A percentile compares a stretch with the other conserved stretches of the same genome.
phyloP scores from a whole-genome alignment of 192 early-diverging fungal species.

The Chytriomyces sp. region DNA sequence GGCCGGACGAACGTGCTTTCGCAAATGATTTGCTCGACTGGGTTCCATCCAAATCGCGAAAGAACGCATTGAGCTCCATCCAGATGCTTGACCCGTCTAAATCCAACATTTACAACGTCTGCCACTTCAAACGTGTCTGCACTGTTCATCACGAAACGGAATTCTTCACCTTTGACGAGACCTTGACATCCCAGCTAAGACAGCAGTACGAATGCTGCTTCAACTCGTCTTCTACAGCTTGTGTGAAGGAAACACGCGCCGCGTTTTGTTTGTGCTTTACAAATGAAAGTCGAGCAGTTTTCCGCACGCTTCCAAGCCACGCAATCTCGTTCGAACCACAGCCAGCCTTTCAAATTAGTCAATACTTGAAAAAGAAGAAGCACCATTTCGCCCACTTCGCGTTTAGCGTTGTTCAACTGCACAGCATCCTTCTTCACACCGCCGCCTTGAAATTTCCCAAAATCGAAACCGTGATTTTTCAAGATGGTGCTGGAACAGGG shows the following conservation, averaged over 20 bases:
- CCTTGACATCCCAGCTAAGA: not conserved
- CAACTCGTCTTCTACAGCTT: not conserved
- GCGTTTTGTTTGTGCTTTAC: constrained; percentile 12
- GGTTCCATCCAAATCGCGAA: not conserved
- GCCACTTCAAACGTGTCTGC: constrained; percentile 4
- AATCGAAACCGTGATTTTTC: constrained; percentile 8
- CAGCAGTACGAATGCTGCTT: constrained; percentile 1
- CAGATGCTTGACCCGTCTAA: not conserved
- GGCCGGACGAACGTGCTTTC: too few species aligned
- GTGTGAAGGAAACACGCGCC: not conserved
- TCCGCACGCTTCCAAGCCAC: not conserved
- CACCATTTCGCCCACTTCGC: constrained; percentile 21
- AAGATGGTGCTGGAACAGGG: constrained; percentile 1
- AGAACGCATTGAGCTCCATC: not conserved
- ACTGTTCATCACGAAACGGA: not conserved
- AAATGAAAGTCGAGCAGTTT: not conserved
- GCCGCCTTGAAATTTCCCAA: not conserved
- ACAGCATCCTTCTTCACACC: constrained; percentile 11
- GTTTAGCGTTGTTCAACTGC: constrained; percentile 14
- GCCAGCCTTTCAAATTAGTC: constrained; percentile 8
- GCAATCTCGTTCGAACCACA: not conserved
- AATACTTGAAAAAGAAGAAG: not conserved
- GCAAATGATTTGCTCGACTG: not conserved
- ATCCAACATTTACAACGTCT: not conserved
- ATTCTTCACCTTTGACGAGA: constrained; percentile 10